Base-by-base conservation (phyloP, 1,139 yeast species). In the Magnusiomyces magnusii region DNA sequence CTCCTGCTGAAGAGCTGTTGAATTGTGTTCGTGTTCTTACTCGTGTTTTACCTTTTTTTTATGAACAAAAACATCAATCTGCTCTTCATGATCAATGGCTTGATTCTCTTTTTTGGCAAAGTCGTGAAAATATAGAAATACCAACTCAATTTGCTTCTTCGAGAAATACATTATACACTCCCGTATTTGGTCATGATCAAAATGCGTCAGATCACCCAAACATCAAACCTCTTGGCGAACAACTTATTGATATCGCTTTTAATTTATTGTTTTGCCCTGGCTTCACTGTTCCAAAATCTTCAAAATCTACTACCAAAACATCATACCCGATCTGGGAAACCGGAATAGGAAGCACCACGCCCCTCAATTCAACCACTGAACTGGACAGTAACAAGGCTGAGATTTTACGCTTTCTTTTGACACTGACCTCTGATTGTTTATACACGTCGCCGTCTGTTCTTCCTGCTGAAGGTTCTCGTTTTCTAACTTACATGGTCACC, bases 371-470 rank as follows among this genome's bases (percentile, higher is more conserved):
- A 2, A 67, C 70, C 1, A 66, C 66, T 2, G 76, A 79, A 10
- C 67, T 82, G 51, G 95, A 88, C 63, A 72, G 84, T 34, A 84
- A 87, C 69, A 78, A 96, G 64, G 71, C 84, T 2, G 95, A 88
- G 64, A 75, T 88, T 1, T 67, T 93, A 51, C 76, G 86, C 58
- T 73, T 90, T 15, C 61, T 92, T 13, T 66, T 87, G 5, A 77
- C 86, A 0, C 72, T 92, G n/a, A 76, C 82, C 27, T 86, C 96
- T 0, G 80, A 78, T 55, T 77, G 85, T 13, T 70, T 91, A 55
- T 91, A 89, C 68, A 71, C 69, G 2, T 66, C 74, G 0, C 78
- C 84, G 0, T 68, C 78, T n/a, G 69, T 70, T 42, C 69, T 82
- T 9, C 80, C 82, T 0, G 63, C 76, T 0, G 65, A 69, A 1